Conservation (phyloP, 768 basidiomycete species). For the Artomyces pyxidatus region DNA sequence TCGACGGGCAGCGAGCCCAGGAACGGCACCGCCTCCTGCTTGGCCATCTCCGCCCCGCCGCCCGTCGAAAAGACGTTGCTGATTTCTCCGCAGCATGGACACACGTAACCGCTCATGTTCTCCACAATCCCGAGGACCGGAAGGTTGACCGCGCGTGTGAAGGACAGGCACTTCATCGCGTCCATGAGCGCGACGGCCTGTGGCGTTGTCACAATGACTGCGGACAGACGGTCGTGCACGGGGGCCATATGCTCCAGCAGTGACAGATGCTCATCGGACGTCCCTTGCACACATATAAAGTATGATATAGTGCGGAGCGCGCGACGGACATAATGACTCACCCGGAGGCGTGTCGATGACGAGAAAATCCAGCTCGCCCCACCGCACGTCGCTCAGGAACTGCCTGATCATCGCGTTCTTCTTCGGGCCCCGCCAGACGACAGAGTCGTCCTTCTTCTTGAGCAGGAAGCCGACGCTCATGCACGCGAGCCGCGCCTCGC, state of each 20-base stretch:
- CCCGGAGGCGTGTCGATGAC: constrained; percentile 97
- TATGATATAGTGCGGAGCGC: background rate
- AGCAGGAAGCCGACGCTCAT: constrained; percentile 97
- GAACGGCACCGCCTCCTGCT: constrained; percentile 62
- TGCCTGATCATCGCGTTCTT: constrained; percentile 98
- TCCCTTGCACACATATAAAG: constrained; percentile 47
- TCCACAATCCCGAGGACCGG: constrained; percentile 90
- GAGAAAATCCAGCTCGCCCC: constrained; percentile 90
- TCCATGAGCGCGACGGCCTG: constrained; percentile 95
- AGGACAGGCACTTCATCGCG: constrained; percentile 93
- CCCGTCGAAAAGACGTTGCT: constrained; percentile 93
- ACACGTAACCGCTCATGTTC: constrained; percentile 98
- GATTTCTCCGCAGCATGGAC: constrained; percentile 94
- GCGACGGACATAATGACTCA: constrained; percentile 27
- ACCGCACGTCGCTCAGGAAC: constrained; percentile 89
- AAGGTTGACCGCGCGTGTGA: constrained; percentile 79
- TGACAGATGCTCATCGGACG: constrained; percentile 97
- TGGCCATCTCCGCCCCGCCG: constrained; percentile 85
- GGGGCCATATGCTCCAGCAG: constrained; percentile 90
- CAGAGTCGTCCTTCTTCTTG: constrained; percentile 84
- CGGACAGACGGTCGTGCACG: constrained; percentile 65
- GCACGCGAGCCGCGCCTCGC: constrained; percentile 67
- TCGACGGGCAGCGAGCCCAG: constrained; percentile 91
- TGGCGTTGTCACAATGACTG: constrained; percentile 93
- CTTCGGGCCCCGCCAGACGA: constrained; percentile 98